Percentiles rank a stretch among this genome's conserved stretches.
Evolutionary conservation across 108 stramenopile species (phyloP).

Genomic region (Conticribra guillardii): DNA sequence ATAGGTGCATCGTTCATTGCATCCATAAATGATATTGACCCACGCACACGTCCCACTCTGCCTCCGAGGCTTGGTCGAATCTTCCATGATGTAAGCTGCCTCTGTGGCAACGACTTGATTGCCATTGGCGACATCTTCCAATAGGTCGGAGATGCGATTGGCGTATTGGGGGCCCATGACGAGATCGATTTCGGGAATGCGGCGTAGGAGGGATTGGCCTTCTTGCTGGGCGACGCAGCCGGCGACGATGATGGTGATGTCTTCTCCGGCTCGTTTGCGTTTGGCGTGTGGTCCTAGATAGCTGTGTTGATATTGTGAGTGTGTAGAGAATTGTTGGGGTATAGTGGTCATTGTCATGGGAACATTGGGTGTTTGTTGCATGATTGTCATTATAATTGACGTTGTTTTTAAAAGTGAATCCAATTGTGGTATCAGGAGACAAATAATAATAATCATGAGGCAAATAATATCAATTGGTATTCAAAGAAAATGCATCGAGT

Average conservation of each 20-base stretch:
- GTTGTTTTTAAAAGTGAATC: too few species aligned
- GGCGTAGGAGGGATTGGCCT: conserved; percentile 75
- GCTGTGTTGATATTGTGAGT: conserved; percentile 10
- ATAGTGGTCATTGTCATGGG: too few species aligned
- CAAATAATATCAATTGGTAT: background rate
- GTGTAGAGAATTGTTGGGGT: background rate
- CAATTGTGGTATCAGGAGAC: too few species aligned
- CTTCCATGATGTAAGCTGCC: conserved; percentile 94
- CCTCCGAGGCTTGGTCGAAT: conserved; percentile 90
- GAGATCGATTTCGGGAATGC: conserved; percentile 85
- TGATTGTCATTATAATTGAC: too few species aligned
- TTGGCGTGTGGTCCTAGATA: conserved; percentile 73
- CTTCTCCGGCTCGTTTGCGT: conserved; percentile 66
- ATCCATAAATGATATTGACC: conserved; percentile 97
- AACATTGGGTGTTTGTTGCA: too few species aligned
- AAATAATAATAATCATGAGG: too few species aligned
- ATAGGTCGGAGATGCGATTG: conserved; percentile 92
- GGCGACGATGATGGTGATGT: conserved; percentile 85
- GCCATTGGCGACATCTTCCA: conserved; percentile 93
- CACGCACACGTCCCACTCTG: conserved; percentile 84
- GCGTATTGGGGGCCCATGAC: conserved; percentile 96
- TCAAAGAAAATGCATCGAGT: conserved; percentile 3
- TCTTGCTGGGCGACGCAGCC: conserved; percentile 94
- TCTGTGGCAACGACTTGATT: conserved; percentile 96
- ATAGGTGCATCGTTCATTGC: conserved; percentile 98